A percentile compares a stretch with the other conserved stretches of the same genome.
phyloP scores from a whole-genome alignment of 257 asterid genomes.

The Eucommia ulmoides region DNA sequence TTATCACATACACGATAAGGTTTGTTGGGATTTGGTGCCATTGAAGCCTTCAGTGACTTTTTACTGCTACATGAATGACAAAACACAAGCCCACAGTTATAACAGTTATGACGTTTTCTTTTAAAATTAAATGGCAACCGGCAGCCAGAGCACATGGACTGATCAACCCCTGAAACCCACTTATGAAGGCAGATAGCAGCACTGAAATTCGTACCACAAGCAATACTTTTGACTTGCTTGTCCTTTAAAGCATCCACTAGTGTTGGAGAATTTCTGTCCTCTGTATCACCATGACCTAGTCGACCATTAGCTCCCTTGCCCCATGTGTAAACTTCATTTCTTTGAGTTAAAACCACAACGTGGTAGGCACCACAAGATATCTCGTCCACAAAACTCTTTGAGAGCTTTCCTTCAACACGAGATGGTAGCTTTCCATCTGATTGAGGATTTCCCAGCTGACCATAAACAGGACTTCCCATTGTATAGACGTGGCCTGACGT shows the following conservation, averaged over 20 bases:
- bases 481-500: constrained; percentile 82
- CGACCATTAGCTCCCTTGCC: constrained; percentile 94
- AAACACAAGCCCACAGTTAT: constrained; percentile 85
- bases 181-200: constrained; percentile 86
- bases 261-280: constrained; percentile 67
- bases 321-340: constrained; percentile 92
- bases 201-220: constrained; percentile 84
- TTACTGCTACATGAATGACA: constrained; percentile 92
- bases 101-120: constrained; percentile 91
- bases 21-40: constrained; percentile 89
- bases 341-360: constrained; percentile 77
- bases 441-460: constrained; percentile 81
- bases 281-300: constrained; percentile 83
- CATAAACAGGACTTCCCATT: constrained; percentile 91
- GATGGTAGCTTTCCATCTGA: constrained; percentile 77
- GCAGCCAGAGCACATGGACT: constrained; percentile 93
- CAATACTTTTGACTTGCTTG: constrained; percentile 85
- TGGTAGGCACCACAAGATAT: constrained; percentile 94
- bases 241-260: constrained; percentile 79
- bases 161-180: constrained; percentile 86
- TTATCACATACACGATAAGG: constrained; percentile 85
- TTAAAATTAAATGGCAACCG: constrained; percentile 78
- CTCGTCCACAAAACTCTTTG: constrained; percentile 69
- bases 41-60: constrained; percentile 82
- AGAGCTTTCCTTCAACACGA: constrained; percentile 74